These are phyloP conservation scores for Rhododendron griersonianum DNA, from an alignment of 148 eudicot genomes.

Conservation along the genomic window DNA sequence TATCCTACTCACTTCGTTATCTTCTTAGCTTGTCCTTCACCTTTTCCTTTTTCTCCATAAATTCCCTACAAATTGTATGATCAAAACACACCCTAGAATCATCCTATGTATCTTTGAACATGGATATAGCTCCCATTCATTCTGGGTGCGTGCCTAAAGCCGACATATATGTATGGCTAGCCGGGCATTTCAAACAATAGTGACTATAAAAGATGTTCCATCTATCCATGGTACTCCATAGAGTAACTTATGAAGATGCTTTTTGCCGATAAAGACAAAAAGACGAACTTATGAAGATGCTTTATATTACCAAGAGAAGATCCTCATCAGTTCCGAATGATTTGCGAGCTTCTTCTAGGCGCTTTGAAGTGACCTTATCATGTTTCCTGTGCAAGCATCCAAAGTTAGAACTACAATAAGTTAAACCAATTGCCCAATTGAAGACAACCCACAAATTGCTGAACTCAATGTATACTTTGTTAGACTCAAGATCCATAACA, in stretches of 20 bases:
- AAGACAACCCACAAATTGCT: background rate
- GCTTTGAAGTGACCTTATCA: slow-evolving; percentile 55
- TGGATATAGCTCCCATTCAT: background rate
- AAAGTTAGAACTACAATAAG: background rate
- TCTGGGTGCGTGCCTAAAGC: background rate
- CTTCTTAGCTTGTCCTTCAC: background rate
- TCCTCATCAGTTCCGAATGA: slow-evolving; percentile 99
- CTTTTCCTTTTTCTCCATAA: background rate
- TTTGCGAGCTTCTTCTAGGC: slow-evolving; percentile 84
- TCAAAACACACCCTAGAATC: background rate
- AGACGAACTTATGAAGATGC: background rate
- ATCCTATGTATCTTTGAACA: background rate
- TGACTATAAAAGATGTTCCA: background rate
- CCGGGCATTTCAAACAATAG: background rate
- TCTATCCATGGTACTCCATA: background rate
- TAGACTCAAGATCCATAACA: background rate
- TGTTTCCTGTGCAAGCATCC: slow-evolving; percentile 52
- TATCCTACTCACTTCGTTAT: background rate
- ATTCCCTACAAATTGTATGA: background rate
- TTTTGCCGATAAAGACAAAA: background rate
- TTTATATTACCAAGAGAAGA: slow-evolving; percentile 68
- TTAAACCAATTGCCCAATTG: background rate
- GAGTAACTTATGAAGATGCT: background rate
- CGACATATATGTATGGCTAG: background rate
- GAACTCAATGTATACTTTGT: background rate